Evolutionary conservation across 2,329 filamentous ascomycete genomes (phyloP), one percentile per base, ranked within the genome.

Genomic region (Annulohypoxylon truncatum): DNA sequence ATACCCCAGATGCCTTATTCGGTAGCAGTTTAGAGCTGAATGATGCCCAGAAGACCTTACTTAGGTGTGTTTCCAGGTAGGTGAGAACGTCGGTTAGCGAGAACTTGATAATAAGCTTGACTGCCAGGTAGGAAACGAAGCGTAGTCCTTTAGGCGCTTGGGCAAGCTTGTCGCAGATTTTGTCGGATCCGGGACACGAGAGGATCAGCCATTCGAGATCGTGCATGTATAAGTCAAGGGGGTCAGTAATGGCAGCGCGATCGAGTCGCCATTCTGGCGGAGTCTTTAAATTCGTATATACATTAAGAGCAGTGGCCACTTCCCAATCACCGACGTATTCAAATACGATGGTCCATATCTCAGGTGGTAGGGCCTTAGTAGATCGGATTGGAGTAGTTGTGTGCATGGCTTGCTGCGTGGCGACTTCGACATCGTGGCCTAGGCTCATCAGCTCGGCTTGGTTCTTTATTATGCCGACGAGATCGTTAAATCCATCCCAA

Each of bases 81-180:
- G 87, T 87, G 31, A 98, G 86, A 2, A 97, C 88, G 10, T 92
- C 88, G 13, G 90, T 91, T 71, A 95, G 90, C 42, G 90, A 92
- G 77, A 97, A 97, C 70, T 96, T 94, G 82, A 97, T 93, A 72
- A 97, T 94, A 40, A 97, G 87, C 74, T 94, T 94, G 67, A 96
- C 92, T 35, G 92, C 92, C 1, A 96, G 83, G 2, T 90, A 90
- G 0, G 94, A 96, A 10, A 97, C 84, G 69, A 90, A 84, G 69
- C 82, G 82, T 70, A 93, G 91, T 24, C 88, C 88, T 31, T 91
- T 88, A 0, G 91, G 90, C 15, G 92, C 91, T 35, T 87, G 80
- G 5, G 90, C 87, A 40, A 97, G 85, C 73, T 92, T 90, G 55
- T 88, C 87, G 76, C 92, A 93, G 67, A 97, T 90, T 31, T 90